Base-by-base conservation (phyloP, 2,329 filamentous ascomycete genomes). In the Bisporella sp. region DNA sequence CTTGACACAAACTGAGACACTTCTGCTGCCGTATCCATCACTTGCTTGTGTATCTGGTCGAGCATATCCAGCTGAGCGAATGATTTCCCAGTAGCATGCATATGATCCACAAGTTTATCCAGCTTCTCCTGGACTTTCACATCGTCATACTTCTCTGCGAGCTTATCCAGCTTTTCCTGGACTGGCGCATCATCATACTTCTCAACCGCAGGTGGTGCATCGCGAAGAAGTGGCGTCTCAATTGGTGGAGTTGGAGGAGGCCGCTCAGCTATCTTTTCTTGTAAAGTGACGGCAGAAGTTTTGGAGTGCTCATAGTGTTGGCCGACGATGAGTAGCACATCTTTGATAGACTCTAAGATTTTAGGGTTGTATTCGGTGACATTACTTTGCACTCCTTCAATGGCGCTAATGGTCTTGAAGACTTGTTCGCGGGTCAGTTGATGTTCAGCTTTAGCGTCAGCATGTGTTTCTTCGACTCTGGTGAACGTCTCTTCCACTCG, bases 301-400 rank as follows among this genome's bases (percentile, higher is more conserved):
- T 91, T 89, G 11, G 89, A 87, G 64, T 95, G 88, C 59, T 95
- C 89, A 62, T 87, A 96, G 65, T 97, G 91, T 64, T 95, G 81
- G 29, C 82, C 85, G 49, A 96, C 87, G 29, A 95, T 76, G 6
- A 82, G 74, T 39, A 95, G 76, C n/a, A 97, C 82, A 61, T 96
- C 88, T 60, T 89, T 86, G 57, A 99, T 81, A 0, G 87, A 81
- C 48, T 92, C 84, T 51, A 96, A 78, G 57, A 97, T 87, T 69
- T 95, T 87, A 1, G 93, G 93, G 59, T 96, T 86, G 57, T 86
- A 85, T 65, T 96, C 90, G 6, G 79, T 79, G 31, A 95, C 78
- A 51, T 93, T 83, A 52, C 78, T 85, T 63, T 95, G 87, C 1
- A 97, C 73, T 29, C 81, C 82, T 58, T 87, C 84, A 12, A 96